phyloP scores from a whole-genome alignment of 108 stramenopile species.

The Tribonema minus region DNA sequence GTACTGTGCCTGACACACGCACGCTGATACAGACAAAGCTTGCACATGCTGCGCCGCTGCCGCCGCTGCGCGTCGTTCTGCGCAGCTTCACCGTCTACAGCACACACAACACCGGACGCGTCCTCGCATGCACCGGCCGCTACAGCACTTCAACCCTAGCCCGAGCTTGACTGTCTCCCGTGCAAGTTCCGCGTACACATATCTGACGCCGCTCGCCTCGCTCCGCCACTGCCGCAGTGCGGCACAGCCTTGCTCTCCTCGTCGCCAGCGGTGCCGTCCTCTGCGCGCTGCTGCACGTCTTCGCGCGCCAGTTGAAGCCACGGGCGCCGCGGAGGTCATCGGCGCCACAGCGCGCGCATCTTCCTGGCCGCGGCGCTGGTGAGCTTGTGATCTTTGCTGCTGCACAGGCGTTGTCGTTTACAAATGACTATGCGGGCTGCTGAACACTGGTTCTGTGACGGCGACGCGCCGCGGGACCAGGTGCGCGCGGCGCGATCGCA shows the following conservation, averaged over 20 bases:
- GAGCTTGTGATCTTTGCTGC: background rate
- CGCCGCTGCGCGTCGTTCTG: too few species aligned
- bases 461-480: conserved; percentile 5
- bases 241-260: too few species aligned
- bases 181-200: too few species aligned
- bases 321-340: conserved; percentile 35
- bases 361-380: conserved; percentile 18
- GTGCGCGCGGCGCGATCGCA: conserved; percentile 4
- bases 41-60: background rate
- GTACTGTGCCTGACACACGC: too few species aligned
- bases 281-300: conserved; percentile 27
- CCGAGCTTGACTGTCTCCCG: too few species aligned
- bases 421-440: background rate
- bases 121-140: too few species aligned
- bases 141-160: too few species aligned
- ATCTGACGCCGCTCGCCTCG: too few species aligned
- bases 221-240: too few species aligned
- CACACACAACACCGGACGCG: too few species aligned
- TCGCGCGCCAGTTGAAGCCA: conserved; percentile 21
- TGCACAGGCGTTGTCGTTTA: background rate
- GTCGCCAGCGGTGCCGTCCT: conserved; percentile 18
- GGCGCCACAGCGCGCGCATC: conserved; percentile 29
- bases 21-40: too few species aligned
- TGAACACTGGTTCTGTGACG: background rate
- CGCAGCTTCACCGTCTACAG: too few species aligned